phyloP scores from a whole-genome alignment of 257 asterid genomes.

The Solanum paucissectum region DNA sequence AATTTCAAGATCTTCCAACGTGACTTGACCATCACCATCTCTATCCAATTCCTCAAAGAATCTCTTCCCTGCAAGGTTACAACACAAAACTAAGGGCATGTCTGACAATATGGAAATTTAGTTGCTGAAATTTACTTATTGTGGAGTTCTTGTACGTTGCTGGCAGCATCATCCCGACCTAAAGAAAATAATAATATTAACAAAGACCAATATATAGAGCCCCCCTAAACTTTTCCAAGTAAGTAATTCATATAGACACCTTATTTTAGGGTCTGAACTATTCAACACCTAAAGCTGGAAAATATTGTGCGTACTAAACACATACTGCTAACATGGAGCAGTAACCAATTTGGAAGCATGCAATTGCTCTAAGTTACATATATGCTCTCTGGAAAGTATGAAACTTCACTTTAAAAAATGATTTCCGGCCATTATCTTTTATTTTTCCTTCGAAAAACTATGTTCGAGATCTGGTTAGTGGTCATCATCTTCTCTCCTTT shows the following conservation, averaged over 20 bases:
- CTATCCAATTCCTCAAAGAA: slow-evolving; percentile 94
- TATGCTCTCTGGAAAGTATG: neutral
- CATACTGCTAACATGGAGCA: neutral
- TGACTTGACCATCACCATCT: slow-evolving; percentile 97
- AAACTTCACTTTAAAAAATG: neutral
- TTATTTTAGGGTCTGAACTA: neutral
- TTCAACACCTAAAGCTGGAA: neutral
- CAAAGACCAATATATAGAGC: neutral
- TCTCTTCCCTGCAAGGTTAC: slow-evolving; percentile 62
- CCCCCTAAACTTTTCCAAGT: neutral
- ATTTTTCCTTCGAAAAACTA: neutral
- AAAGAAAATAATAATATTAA: neutral
- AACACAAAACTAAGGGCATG: neutral
- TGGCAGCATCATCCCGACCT: neutral
- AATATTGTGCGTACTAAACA: neutral
- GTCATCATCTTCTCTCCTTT: neutral
- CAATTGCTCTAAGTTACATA: neutral
- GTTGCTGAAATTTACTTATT: neutral
- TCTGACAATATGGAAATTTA: neutral
- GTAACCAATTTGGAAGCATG: neutral
- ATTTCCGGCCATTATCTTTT: neutral
- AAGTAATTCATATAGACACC: neutral
- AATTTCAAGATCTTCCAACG: slow-evolving; percentile 91
- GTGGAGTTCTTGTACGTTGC: neutral
- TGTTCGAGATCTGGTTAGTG: neutral